A percentile compares a stretch with the other conserved stretches of the same genome.
Conservation (phyloP, 2,329 filamentous ascomycete genomes). For the Paecilomyces niveus region DNA sequence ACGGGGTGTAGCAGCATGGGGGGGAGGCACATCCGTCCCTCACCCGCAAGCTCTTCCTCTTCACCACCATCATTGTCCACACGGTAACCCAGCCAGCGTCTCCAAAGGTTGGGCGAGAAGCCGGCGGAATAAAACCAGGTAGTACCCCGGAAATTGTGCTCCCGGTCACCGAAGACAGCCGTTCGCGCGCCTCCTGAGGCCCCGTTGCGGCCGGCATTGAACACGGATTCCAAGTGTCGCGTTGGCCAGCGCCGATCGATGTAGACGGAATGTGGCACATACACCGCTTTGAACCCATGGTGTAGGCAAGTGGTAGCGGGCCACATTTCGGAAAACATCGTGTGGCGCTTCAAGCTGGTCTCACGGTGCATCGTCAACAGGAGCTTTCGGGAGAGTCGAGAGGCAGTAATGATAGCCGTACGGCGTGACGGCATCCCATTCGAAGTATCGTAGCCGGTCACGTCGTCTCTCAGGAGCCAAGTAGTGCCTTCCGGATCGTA, state of each 20-base stretch:
- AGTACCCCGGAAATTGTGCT: constrained; percentile 80
- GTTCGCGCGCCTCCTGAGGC: constrained; percentile 66
- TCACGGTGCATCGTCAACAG: constrained; percentile 85
- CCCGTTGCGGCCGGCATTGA: constrained; percentile 73
- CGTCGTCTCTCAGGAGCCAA: constrained; percentile 75
- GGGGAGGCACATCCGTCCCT: constrained; percentile 84
- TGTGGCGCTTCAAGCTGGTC: constrained; percentile 75
- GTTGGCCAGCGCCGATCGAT: constrained; percentile 81
- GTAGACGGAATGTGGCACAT: constrained; percentile 80
- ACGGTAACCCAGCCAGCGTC: constrained; percentile 75
- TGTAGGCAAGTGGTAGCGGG: constrained; percentile 79
- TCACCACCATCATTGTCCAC: constrained; percentile 75
- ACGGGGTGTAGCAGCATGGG: constrained; percentile 81
- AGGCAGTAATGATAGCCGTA: constrained; percentile 81
- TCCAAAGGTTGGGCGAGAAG: constrained; percentile 75
- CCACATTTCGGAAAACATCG: constrained; percentile 97
- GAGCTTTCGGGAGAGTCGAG: constrained; percentile 72
- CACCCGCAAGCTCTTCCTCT: constrained; percentile 63
- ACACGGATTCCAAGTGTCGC: constrained; percentile 66
- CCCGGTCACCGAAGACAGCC: constrained; percentile 71
- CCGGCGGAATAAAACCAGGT: constrained; percentile 89
- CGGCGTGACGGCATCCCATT: constrained; percentile 61
- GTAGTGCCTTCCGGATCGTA: constrained; percentile 83
- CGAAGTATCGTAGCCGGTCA: constrained; percentile 72
- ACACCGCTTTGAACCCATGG: constrained; percentile 88